A percentile compares a stretch with the other conserved stretches of the same genome.
Evolutionary conservation across 352 stramenopile genomes (phyloP).

Genomic region (Nothophytophthora sp.): DNA sequence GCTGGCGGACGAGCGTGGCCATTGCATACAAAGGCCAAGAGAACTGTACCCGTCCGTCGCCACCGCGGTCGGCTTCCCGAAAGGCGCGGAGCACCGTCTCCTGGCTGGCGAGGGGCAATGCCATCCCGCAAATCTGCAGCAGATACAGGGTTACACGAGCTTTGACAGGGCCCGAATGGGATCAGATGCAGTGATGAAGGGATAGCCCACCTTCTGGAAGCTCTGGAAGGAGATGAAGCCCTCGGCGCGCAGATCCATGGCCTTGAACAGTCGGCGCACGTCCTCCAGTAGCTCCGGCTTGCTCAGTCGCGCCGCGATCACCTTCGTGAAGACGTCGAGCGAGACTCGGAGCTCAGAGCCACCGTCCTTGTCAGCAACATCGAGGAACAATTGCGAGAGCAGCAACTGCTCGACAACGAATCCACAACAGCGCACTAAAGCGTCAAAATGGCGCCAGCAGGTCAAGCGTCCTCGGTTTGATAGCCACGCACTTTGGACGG

Average conservation of each 20-base stretch:
- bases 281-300: constrained; percentile 58
- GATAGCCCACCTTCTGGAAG: constrained; percentile 42
- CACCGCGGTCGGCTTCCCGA: constrained; percentile 53
- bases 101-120: constrained; percentile 38
- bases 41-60: constrained; percentile 46
- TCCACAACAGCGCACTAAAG: background rate
- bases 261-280: constrained; percentile 63
- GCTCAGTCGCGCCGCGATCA: constrained; percentile 34
- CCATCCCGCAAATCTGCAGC: constrained; percentile 31
- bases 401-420: constrained; percentile 37
- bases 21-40: background rate
- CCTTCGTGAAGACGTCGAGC: constrained; percentile 23
- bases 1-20: background rate
- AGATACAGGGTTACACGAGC: background rate
- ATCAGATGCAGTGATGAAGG: too few relatives aligned
- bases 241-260: constrained; percentile 53
- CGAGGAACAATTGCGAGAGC: constrained; percentile 58
- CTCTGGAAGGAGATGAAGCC: constrained; percentile 67
- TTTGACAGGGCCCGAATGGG: background rate
- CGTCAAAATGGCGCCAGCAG: background rate
- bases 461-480: background rate
- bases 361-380: constrained; percentile 2
- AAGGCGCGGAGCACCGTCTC: constrained; percentile 41
- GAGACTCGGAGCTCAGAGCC: constrained; percentile 20
- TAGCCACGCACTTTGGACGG: constrained; percentile 52